A percentile compares a stretch with the other conserved stretches of the same genome.
phyloP scores from a whole-genome alignment of 345 rosid species.

The Citrus trifoliata region DNA sequence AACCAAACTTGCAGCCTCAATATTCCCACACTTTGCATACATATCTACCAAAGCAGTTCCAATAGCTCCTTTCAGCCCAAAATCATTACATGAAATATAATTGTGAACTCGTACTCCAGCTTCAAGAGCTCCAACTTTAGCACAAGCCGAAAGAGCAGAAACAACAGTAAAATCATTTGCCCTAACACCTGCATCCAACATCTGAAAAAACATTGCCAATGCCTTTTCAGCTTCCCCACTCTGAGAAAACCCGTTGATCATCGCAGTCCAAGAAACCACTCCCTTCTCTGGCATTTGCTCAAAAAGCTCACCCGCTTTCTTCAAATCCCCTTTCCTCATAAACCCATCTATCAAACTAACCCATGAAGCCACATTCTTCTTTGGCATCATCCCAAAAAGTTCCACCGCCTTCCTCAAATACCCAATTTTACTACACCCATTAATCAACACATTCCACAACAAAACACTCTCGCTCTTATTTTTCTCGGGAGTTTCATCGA shows the following conservation, averaged over 20 bases:
- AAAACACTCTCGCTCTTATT: constrained; percentile 32
- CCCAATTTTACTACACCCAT: constrained; percentile 48
- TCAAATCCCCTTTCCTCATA: constrained; percentile 32
- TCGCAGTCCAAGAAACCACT: constrained; percentile 59
- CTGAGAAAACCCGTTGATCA: constrained; percentile 46
- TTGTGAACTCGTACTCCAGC: constrained; percentile 43
- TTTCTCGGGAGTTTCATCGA: constrained; percentile 57
- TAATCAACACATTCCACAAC: constrained; percentile 65
- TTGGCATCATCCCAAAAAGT: constrained; percentile 49
- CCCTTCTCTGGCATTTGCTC: constrained; percentile 42
- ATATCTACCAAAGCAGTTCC: constrained; percentile 55
- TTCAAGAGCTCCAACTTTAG: constrained; percentile 61
- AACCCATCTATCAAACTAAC: constrained; percentile 60
- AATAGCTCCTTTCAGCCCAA: constrained; percentile 37
- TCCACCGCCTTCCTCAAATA: constrained; percentile 42
- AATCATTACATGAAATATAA: constrained; percentile 38
- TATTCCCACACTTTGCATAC: constrained; percentile 66
- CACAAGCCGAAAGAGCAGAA: constrained; percentile 59
- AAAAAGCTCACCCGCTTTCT: constrained; percentile 42
- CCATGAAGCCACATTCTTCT: constrained; percentile 50
- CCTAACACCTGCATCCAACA: constrained; percentile 49
- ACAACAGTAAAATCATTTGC: constrained; percentile 47
- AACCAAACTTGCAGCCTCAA: constrained; percentile 46
- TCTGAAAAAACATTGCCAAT: constrained; percentile 40
- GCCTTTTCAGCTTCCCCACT: constrained; percentile 44